Conservation (phyloP, 129 eudicot genomes). For the Flaveria ramosissima region DNA sequence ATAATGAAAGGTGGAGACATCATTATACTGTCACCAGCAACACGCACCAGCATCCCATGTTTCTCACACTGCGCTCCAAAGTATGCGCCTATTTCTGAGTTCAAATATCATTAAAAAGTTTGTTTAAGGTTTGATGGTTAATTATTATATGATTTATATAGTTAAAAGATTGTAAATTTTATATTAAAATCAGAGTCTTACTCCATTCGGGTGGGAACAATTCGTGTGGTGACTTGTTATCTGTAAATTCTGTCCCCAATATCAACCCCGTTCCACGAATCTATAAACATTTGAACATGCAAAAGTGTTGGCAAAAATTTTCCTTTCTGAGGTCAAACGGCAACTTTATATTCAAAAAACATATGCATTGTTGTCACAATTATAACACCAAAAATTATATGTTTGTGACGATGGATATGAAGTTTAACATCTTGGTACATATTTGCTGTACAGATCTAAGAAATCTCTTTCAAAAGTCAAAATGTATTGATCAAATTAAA, state of each 20-base stretch:
- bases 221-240: slow-evolving; percentile 76
- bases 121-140: slow-evolving; percentile 15
- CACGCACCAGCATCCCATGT: slow-evolving; percentile 91
- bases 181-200: slow-evolving; percentile 22
- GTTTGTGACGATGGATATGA: slow-evolving; percentile 11
- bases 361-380: background rate
- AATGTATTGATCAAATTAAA: too few relatives aligned
- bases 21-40: slow-evolving; percentile 83
- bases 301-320: background rate
- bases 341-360: background rate
- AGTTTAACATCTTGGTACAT: background rate
- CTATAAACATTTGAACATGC: slow-evolving; percentile 35
- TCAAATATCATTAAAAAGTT: slow-evolving; percentile 1
- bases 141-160: background rate
- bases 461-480: background rate
- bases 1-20: slow-evolving; percentile 89
- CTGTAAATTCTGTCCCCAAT: slow-evolving; percentile 69
- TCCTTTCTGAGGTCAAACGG: background rate
- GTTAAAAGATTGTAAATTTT: background rate
- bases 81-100: slow-evolving; percentile 76
- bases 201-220: slow-evolving; percentile 88
- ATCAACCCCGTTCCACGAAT: slow-evolving; percentile 75
- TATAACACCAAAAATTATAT: background rate
- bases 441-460: background rate
- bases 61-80: slow-evolving; percentile 90